Evolutionary conservation across 2,329 filamentous ascomycete species (phyloP), one percentile per base, ranked within the genome.

Genomic region (Nemania serpens): DNA sequence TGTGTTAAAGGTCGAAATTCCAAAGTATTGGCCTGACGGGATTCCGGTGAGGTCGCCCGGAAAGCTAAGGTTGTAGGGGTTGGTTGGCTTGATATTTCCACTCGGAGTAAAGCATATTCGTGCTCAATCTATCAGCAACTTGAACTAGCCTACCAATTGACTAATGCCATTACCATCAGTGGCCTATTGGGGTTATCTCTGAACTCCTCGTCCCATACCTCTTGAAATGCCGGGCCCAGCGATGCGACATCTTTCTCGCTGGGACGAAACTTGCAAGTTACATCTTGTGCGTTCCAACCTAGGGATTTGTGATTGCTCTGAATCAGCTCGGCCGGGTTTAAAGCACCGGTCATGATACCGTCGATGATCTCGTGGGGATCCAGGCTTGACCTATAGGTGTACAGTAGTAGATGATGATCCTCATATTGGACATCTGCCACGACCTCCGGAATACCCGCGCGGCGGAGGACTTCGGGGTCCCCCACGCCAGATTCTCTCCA

Each of bases 61-160:
- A n/a, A n/a, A n/a, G n/a, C n/a, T n/a, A n/a, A n/a, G n/a, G n/a
- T n/a, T n/a, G n/a, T n/a, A n/a, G n/a, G n/a, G n/a, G n/a, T n/a
- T n/a, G n/a, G n/a, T n/a, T n/a, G n/a, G n/a, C n/a, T n/a, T n/a
- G n/a, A n/a, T n/a, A n/a, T n/a, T n/a, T n/a, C n/a, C n/a, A n/a
- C n/a, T n/a, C n/a, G n/a, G n/a, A n/a, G n/a, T n/a, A n/a, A n/a
- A n/a, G n/a, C n/a, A n/a, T n/a, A n/a, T n/a, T n/a, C n/a, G n/a
- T n/a, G n/a, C n/a, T n/a, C n/a, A n/a, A n/a, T 6, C 18, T 17
- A 5, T 36, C 29, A 29, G 3, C 10, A 78, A 2, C 10, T 5
- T 20, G 3, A 17, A n/a, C n/a, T 46, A 1, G 25, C 51, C 9
- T 17, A 55, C 41, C 51, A n/a, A 17, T 55, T 55, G 29, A 55